These are phyloP conservation scores for Pleoardoris graminearum DNA, from an alignment of 2,329 filamentous ascomycete genomes.

Conservation along the genomic window DNA sequence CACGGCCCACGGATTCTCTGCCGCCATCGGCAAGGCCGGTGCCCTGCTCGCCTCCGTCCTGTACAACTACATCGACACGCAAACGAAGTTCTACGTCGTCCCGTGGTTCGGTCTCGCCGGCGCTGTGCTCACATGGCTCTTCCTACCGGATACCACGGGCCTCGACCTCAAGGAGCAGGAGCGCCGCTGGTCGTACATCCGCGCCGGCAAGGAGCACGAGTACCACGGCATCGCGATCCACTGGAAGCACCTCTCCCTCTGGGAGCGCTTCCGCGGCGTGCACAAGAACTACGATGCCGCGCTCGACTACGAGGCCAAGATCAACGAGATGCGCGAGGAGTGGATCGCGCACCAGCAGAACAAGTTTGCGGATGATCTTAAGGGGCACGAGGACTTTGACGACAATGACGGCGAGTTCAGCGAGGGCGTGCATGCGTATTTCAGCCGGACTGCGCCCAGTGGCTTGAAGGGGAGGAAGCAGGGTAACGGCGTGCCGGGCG, in stretches of 20 bases:
- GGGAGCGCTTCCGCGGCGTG: conserved; percentile 79
- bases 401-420: conserved; percentile 22
- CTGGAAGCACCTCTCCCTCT: conserved; percentile 82
- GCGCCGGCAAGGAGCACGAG: conserved; percentile 72
- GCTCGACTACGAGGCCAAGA: conserved; percentile 79
- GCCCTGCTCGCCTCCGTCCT: conserved; percentile 84
- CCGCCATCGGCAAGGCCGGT: conserved; percentile 84
- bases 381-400: conserved; percentile 31
- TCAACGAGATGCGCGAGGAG: conserved; percentile 73
- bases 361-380: conserved; percentile 44
- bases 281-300: conserved; percentile 83
- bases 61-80: conserved; percentile 90
- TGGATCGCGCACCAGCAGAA: conserved; percentile 60
- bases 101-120: conserved; percentile 93
- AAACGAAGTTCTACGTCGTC: conserved; percentile 86
- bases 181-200: conserved; percentile 87
- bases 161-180: conserved; percentile 97
- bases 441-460: conserved; percentile 22
- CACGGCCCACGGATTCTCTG: conserved; percentile 92
- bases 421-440: conserved; percentile 41
- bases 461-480: conserved; percentile 11
- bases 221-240: conserved; percentile 95
- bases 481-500: conserved; percentile 20
- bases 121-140: conserved; percentile 79
- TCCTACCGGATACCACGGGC: conserved; percentile 95